Evolutionary conservation across 2,329 filamentous ascomycete species (phyloP).

Genomic region (Botrytis medusae): DNA sequence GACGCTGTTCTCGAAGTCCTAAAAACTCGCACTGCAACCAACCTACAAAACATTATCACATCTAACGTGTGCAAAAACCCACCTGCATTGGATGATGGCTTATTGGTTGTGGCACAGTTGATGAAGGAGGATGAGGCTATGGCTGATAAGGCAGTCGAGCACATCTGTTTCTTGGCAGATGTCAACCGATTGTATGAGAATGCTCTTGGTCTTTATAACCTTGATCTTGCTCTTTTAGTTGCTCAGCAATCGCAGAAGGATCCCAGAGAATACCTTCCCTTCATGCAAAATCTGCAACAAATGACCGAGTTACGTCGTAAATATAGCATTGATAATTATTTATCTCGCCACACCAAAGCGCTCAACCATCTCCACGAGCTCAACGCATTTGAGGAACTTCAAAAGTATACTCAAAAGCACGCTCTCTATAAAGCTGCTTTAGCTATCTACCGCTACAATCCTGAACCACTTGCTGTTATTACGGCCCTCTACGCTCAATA

Average conservation of each 20-base stretch:
- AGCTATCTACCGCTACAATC: slow-evolving; percentile 79
- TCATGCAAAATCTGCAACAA: slow-evolving; percentile 82
- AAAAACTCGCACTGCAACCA: slow-evolving; percentile 58
- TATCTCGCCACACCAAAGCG: slow-evolving; percentile 75
- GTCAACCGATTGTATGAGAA: slow-evolving; percentile 89
- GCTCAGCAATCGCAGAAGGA: slow-evolving; percentile 96
- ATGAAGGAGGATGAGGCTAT: slow-evolving; percentile 65
- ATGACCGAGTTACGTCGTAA: slow-evolving; percentile 68
- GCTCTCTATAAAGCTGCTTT: slow-evolving; percentile 76
- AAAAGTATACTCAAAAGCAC: slow-evolving; percentile 76
- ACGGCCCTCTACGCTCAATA: slow-evolving; percentile 77
- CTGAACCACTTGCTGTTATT: slow-evolving; percentile 62
- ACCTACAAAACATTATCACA: slow-evolving; percentile 88
- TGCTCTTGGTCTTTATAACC: slow-evolving; percentile 84
- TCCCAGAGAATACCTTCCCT: slow-evolving; percentile 91
- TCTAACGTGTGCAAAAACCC: slow-evolving; percentile 92
- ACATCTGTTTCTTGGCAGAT: slow-evolving; percentile 96
- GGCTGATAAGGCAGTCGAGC: slow-evolving; percentile 87
- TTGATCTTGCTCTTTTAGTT: slow-evolving; percentile 85
- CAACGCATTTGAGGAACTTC: slow-evolving; percentile 73
- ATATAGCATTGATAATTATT: slow-evolving; percentile 86
- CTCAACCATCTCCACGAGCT: slow-evolving; percentile 72
- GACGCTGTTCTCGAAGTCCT: slow-evolving; percentile 76
- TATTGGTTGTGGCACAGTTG: slow-evolving; percentile 75
- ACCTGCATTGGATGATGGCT: slow-evolving; percentile 82